Evolutionary conservation across 129 eudicot genomes (phyloP), one percentile per base, ranked within the genome.

Genomic region (Rutidosis leptorrhynchoides): DNA sequence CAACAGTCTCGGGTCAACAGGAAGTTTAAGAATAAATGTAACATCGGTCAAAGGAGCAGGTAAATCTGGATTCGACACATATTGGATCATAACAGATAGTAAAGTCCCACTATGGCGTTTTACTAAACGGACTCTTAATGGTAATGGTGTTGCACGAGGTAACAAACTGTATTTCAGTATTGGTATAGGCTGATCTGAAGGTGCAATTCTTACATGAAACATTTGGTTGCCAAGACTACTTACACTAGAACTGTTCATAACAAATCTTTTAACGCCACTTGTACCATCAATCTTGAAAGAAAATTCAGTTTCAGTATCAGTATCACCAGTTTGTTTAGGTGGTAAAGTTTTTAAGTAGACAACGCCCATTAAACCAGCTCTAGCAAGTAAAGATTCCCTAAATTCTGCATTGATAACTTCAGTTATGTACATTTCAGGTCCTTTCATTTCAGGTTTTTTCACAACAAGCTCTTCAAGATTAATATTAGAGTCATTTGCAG

Each of bases 61-160:
- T 46, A 89, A 48, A 58, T 93, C 97, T 0, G 99, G 96, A 67
- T 86, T 93, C 5, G 96, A 80, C 12, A 79, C 93, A 35, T 89
- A 93, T 48, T 93, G 99, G 60, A 93, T 80, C 99, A 93, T 93
- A 30, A 93, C 79, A 2, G 99, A 93, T 26, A 93, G 93, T 43
- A 93, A 69, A 14, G 95, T 86, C 69, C 99, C 99, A 64, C 85
- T 84, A 22, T 86, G 92, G 4, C 99, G 96, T 74, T 84, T 84
- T 29, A 81, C 81, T 15, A 93, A 78, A 27, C 99, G 75, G 49
- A 83, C 74, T 61, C 98, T 78, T 66, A 93, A 57, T 26, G 98
- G 98, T 67, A 88, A 54, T 3, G 98, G 98, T 63, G 96, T 88
- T 46, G 78, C 64, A 32, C 89, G 89, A 22, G 98, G 96, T 42